Evolutionary conservation across 306 rosid genomes (phyloP), one percentile per base, ranked within the genome.

Genomic region (Malus asiatica): DNA sequence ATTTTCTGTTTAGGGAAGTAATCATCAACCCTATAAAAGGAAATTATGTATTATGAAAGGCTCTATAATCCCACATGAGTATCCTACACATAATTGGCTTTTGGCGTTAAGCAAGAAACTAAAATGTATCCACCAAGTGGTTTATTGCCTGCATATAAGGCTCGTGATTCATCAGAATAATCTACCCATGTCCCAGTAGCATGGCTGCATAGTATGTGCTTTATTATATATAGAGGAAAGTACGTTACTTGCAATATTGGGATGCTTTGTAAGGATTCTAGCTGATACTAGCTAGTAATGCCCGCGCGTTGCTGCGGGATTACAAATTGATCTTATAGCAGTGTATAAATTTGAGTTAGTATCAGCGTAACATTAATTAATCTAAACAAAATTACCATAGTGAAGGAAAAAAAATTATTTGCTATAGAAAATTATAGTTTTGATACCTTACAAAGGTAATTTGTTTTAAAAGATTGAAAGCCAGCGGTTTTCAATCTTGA

Each of bases 191-290:
- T 20, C 15, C 14, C 60, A 19, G 20, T 73, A 25, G 8, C 11
- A 55, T 55, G 15, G 15, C 18, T 48, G n/a, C 60, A 18, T 6
- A 13, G 52, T 46, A 5, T 46, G 53, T 46, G 53, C 53, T 6
- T 48, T 48, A 48, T 48, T 48, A 5, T 48, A 57, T 22, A 19
- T 19, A 11, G 29, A 60, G 29, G 42, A 42, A 16, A 42, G 29
- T 60, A 69, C 53, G 58, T 79, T 59, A 66, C 76, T 79, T 83
- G 78, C 33, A 82, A 30, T 35, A n/a, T 20, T 30, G 84, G 83
- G 66, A 76, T 72, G 69, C 84, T 70, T 70, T 75, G 23, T n/a
- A 83, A 46, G 25, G 76, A 59, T 70, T 59, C 68, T 22, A 20
- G 65, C 48, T 67, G 13, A 11, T 40, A 33, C n/a, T n/a, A n/a